Conservation (phyloP, 495 filamentous ascomycete genomes). For the Chaetomidium leptoderma region DNA sequence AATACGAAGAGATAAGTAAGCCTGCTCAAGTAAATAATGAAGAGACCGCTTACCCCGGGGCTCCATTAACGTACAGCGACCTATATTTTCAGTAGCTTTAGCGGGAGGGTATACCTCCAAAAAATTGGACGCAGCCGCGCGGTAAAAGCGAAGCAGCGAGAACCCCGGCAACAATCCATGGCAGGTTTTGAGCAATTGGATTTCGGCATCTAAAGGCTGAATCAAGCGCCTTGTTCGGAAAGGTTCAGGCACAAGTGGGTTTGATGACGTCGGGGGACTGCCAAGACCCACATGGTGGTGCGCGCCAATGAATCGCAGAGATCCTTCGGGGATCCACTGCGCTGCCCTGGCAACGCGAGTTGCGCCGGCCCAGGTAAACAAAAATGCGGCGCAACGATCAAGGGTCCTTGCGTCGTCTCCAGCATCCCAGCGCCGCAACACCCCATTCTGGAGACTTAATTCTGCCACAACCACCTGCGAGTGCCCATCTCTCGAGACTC, state of each 20-base stretch:
- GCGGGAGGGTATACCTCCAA: too few relatives aligned
- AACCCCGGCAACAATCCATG: too few relatives aligned
- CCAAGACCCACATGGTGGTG: background rate
- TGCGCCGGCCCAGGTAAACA: conserved; percentile 22
- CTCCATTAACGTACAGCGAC: too few relatives aligned
- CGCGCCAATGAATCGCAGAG: conserved; percentile 3
- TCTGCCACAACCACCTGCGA: conserved; percentile 6
- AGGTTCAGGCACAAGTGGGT: background rate
- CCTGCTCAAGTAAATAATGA: too few relatives aligned
- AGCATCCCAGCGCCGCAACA: conserved; percentile 14
- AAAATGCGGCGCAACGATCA: conserved; percentile 18
- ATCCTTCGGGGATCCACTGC: background rate
- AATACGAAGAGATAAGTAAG: too few relatives aligned
- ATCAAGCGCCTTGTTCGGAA: too few relatives aligned
- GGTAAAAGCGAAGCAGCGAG: too few relatives aligned
- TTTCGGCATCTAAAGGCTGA: too few relatives aligned
- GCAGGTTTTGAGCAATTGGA: too few relatives aligned
- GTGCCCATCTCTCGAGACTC: conserved; percentile 8
- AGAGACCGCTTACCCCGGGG: too few relatives aligned
- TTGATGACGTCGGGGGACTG: background rate
- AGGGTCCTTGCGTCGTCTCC: conserved; percentile 3
- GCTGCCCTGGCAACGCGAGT: conserved; percentile 21
- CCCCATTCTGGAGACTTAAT: conserved; percentile 1
- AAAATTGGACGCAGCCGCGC: too few relatives aligned
- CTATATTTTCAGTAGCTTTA: too few relatives aligned